Evolutionary conservation across 345 rosid genomes (phyloP).

Genomic region (Populus simonii): DNA sequence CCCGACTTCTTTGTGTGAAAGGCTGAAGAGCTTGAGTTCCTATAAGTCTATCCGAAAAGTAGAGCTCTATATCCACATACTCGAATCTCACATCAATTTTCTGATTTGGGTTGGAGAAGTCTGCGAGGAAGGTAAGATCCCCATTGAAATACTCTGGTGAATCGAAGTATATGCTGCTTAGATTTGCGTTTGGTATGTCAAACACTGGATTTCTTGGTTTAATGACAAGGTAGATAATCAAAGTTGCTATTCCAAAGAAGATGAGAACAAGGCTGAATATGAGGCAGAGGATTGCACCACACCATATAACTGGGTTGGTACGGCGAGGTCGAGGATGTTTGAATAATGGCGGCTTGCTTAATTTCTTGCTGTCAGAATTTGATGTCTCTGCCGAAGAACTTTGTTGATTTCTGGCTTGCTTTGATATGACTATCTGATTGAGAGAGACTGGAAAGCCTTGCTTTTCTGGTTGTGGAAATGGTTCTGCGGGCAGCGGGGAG

Average conservation of each 20-base stretch:
- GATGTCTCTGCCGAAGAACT: slow-evolving; percentile 15
- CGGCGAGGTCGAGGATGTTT: slow-evolving; percentile 42
- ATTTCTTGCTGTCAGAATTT: slow-evolving; percentile 10
- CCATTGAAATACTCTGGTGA: slow-evolving; percentile 79
- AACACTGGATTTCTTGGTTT: slow-evolving; percentile 69
- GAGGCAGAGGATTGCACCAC: slow-evolving; percentile 64
- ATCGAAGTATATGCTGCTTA: slow-evolving; percentile 72
- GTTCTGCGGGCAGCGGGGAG: not conserved
- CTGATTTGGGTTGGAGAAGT: slow-evolving; percentile 75
- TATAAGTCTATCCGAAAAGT: slow-evolving; percentile 53
- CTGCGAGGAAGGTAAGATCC: slow-evolving; percentile 57
- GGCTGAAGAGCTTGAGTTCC: slow-evolving; percentile 61
- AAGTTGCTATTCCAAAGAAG: slow-evolving; percentile 72
- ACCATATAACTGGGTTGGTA: slow-evolving; percentile 71
- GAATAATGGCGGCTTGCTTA: slow-evolving; percentile 29
- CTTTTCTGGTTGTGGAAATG: slow-evolving; percentile 36
- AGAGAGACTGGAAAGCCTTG: slow-evolving; percentile 34
- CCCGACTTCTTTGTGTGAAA: slow-evolving; percentile 54
- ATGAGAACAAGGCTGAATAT: slow-evolving; percentile 71
- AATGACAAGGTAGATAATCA: slow-evolving; percentile 55
- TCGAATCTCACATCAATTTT: slow-evolving; percentile 66
- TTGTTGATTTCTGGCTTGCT: slow-evolving; percentile 29
- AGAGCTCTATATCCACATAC: slow-evolving; percentile 54
- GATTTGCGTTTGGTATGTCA: slow-evolving; percentile 67
- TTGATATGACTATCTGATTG: slow-evolving; percentile 41